phyloP scores from a whole-genome alignment of 1,284 basidiomycete species.

The Ustilago loliicola region DNA sequence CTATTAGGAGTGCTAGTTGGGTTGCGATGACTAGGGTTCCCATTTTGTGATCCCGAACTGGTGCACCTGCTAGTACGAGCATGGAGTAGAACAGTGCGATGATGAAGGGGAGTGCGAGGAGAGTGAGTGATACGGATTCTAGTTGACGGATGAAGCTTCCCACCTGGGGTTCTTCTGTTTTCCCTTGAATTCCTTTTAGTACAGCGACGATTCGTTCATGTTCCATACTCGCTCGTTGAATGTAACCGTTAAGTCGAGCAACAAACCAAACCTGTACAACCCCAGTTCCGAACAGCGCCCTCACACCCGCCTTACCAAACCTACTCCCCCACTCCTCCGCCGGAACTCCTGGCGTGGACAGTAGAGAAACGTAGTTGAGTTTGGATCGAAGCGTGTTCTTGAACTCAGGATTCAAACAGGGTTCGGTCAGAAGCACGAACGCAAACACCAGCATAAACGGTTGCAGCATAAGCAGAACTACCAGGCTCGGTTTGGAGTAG shows the following conservation, averaged over 20 bases:
- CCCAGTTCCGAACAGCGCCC: slow-evolving; percentile 25
- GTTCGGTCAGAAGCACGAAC: slow-evolving; percentile 38
- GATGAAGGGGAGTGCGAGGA: slow-evolving; percentile 19
- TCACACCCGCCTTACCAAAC: slow-evolving; percentile 13
- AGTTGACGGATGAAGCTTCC: slow-evolving; percentile 29
- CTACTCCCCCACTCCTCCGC: slow-evolving; percentile 11
- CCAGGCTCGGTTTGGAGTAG: neutral
- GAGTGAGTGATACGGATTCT: slow-evolving; percentile 14
- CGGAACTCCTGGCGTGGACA: neutral
- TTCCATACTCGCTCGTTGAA: slow-evolving; percentile 4
- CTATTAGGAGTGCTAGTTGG: slow-evolving; percentile 22
- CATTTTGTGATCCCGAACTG: neutral
- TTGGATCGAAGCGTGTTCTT: slow-evolving; percentile 11
- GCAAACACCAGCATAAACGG: slow-evolving; percentile 10
- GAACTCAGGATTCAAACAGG: slow-evolving; percentile 32
- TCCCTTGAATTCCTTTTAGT: neutral
- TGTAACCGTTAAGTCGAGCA: slow-evolving; percentile 24
- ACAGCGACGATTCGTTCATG: neutral
- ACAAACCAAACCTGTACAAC: slow-evolving; percentile 42
- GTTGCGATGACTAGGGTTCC: slow-evolving; percentile 9
- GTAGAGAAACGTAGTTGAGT: slow-evolving; percentile 17
- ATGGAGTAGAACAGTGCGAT: neutral
- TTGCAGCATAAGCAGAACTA: slow-evolving; percentile 23
- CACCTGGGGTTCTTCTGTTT: slow-evolving; percentile 2
- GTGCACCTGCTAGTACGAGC: slow-evolving; percentile 14